Percentiles rank a stretch among this genome's conserved stretches.
These are phyloP conservation scores for Chrysosporium queenslandicum DNA, from an alignment of 2,329 filamentous ascomycete species.

Conservation along the genomic window DNA sequence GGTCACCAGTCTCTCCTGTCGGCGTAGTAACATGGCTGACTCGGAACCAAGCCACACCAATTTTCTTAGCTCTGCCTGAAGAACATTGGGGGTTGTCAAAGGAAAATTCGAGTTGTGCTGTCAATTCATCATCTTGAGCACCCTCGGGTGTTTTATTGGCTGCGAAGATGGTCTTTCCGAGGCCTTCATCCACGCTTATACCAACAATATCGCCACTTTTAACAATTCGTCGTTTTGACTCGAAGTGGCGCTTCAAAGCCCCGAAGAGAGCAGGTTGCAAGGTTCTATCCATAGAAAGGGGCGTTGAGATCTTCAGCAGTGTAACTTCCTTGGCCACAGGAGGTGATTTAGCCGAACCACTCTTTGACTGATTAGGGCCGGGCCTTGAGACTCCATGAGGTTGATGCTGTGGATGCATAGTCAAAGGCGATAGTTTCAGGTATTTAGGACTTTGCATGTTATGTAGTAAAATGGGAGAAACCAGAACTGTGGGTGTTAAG, in stretches of 20 bases:
- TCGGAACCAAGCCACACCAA: slow-evolving; percentile 77
- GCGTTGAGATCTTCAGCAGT: slow-evolving; percentile 78
- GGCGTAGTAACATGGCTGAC: slow-evolving; percentile 59
- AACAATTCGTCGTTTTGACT: slow-evolving; percentile 68
- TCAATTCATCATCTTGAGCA: slow-evolving; percentile 58
- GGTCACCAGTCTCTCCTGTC: slow-evolving; percentile 40
- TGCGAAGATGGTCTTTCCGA: slow-evolving; percentile 74
- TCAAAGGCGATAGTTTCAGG: slow-evolving; percentile 60
- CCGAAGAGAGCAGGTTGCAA: slow-evolving; percentile 79
- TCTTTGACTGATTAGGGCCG: slow-evolving; percentile 44
- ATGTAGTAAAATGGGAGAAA: slow-evolving; percentile 76
- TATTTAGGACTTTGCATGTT: slow-evolving; percentile 74
- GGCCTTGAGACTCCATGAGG: slow-evolving; percentile 48
- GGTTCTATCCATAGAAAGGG: slow-evolving; percentile 72
- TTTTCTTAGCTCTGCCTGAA: slow-evolving; percentile 38
- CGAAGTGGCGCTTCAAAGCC: slow-evolving; percentile 80
- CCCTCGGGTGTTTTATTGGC: slow-evolving; percentile 45
- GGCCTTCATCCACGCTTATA: slow-evolving; percentile 74
- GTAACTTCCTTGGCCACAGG: slow-evolving; percentile 68
- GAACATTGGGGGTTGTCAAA: not conserved
- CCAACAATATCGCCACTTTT: slow-evolving; percentile 81
- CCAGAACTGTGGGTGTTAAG: slow-evolving; percentile 55
- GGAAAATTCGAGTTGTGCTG: slow-evolving; percentile 15
- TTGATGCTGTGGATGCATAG: slow-evolving; percentile 22
- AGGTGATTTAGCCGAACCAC: slow-evolving; percentile 40